Conservation (phyloP, 371 early-diverging fungal species). For the Mucor lusitanicus region DNA sequence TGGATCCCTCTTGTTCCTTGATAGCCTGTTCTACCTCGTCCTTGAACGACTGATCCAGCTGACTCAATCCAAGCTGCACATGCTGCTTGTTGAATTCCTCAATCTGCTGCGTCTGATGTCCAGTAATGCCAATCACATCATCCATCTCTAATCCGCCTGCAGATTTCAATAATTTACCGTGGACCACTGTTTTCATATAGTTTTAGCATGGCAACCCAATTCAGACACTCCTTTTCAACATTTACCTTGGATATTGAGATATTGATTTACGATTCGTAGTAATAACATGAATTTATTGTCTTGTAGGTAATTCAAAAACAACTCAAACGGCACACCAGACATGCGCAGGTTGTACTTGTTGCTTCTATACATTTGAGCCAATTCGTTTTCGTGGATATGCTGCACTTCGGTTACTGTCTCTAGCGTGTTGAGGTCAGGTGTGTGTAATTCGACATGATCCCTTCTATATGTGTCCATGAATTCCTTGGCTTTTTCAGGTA, state of each 20-base stretch:
- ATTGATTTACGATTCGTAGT: slow-evolving; percentile 90
- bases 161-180: slow-evolving; percentile 37
- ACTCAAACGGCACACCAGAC: slow-evolving; percentile 88
- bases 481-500: slow-evolving; percentile 62
- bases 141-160: slow-evolving; percentile 52
- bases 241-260: slow-evolving; percentile 82
- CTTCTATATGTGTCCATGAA: slow-evolving; percentile 78
- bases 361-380: slow-evolving; percentile 77
- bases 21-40: slow-evolving; percentile 46
- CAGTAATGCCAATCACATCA: slow-evolving; percentile 79
- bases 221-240: not conserved
- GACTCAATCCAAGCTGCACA: slow-evolving; percentile 41
- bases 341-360: slow-evolving; percentile 90
- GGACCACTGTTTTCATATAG: slow-evolving; percentile 21
- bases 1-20: slow-evolving; percentile 28
- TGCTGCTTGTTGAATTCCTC: slow-evolving; percentile 76
- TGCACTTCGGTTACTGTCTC: slow-evolving; percentile 67
- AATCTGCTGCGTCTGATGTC: slow-evolving; percentile 77
- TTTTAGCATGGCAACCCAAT: not conserved
- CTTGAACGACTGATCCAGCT: slow-evolving; percentile 38
- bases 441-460: slow-evolving; percentile 79
- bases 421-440: slow-evolving; percentile 67
- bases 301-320: slow-evolving; percentile 91
- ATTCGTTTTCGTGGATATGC: slow-evolving; percentile 83
- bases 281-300: slow-evolving; percentile 88